Evolutionary conservation across 257 asterid species (phyloP), one percentile per base, ranked within the genome.

Genomic region (Voacanga thouarsii): DNA sequence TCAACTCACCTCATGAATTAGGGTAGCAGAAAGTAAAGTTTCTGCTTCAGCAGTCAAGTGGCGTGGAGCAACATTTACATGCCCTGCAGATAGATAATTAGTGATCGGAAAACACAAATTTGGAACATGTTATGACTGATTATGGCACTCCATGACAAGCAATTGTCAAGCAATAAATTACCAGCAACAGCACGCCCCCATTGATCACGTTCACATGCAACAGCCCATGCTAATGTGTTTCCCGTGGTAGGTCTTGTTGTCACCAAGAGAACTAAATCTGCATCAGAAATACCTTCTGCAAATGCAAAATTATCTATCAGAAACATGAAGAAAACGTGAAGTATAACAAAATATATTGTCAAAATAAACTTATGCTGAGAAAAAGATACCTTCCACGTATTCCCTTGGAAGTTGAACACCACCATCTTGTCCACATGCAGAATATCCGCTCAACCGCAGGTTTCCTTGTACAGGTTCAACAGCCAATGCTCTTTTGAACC

Each of bases 161-260:
- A 47, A 43, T 44, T 45, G 26, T 86, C 74, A 49, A 67, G 50
- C 50, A 75, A 79, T n/a, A 74, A 65, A 63, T 78, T 90, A 94
- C 98, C 98, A 72, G 98, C 98, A 71, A 94, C 92, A 75, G 98
- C 98, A 78, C 98, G 98, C 59, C 98, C 98, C 98, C 98, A 94
- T 82, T 94, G 98, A 85, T 94, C 98, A 78, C 98, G 97, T 83
- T 94, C 98, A 60, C 98, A 94, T n/a, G 98, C 97, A 80, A 94
- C 98, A 8, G 98, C 98, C 98, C 98, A 94, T 21, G 98, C 98
- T 57, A 94, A 89, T 69, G 98, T 94, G 82, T 91, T 92, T 67
- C 98, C 98, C 18, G 98, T 94, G 41, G 98, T 94, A 63, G 98
- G 97, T 84, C 98, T 89, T 33, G 98, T 94, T 53, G 98, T 94